Conservation (phyloP, 805 yeast genomes). For the Isabelozyma heimii region DNA sequence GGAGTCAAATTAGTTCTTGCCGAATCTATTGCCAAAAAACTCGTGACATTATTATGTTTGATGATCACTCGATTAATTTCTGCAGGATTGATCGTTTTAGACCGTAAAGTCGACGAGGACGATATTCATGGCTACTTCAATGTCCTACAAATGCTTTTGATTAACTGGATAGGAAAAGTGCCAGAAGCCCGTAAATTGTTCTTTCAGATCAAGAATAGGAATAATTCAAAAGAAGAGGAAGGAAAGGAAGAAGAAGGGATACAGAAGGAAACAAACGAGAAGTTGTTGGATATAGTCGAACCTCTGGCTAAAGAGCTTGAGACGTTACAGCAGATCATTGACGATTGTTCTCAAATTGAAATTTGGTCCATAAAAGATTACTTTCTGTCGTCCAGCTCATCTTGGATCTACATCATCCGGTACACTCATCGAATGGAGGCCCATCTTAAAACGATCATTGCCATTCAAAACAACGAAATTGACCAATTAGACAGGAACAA, state of each 20-base stretch:
- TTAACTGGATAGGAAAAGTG: slow-evolving; percentile 61
- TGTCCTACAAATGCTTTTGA: slow-evolving; percentile 57
- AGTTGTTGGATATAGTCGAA: background rate
- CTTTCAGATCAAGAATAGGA: slow-evolving; percentile 28
- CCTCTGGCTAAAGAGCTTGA: background rate
- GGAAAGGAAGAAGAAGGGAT: background rate
- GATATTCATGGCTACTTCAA: slow-evolving; percentile 50
- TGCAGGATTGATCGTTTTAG: slow-evolving; percentile 42
- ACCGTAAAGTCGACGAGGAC: slow-evolving; percentile 18
- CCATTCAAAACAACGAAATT: slow-evolving; percentile 1
- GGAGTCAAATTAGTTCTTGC: slow-evolving; percentile 27
- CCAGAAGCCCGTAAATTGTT: slow-evolving; percentile 64
- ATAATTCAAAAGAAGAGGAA: slow-evolving; percentile 2
- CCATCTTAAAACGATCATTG: slow-evolving; percentile 8
- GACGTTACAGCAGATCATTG: background rate
- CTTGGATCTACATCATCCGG: background rate
- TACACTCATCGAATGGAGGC: slow-evolving; percentile 8
- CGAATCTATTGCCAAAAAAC: slow-evolving; percentile 35
- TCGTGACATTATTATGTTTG: slow-evolving; percentile 55
- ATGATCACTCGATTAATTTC: slow-evolving; percentile 56
- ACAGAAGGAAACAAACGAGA: background rate
- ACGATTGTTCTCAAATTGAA: background rate
- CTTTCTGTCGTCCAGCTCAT: background rate
- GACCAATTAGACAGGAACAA: background rate
- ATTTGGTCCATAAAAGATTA: background rate